Evolutionary conservation across 2,329 filamentous ascomycete genomes (phyloP), one percentile per base, ranked within the genome.

Genomic region (Colletotrichum tropicicola): DNA sequence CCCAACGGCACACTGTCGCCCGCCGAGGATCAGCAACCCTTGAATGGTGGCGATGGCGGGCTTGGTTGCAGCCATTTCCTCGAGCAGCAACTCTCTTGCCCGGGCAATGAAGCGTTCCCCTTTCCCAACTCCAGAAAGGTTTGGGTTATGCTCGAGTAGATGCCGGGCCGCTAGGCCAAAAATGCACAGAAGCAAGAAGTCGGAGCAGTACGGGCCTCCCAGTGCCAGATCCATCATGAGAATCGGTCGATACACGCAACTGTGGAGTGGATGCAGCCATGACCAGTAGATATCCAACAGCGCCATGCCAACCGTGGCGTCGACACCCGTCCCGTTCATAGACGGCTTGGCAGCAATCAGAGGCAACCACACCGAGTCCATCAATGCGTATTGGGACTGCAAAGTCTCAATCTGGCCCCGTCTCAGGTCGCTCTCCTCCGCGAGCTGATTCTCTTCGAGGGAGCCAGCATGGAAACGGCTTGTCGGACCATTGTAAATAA

Each of bases 211-310:
- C 12, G 62, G 65, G 1, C 69, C 68, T 7, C 65, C 67, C 1
- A 70, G 54, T 4, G 69, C 69, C 13, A 70, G 41, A 27, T 70
- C 69, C 68, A 70, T 70, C 27, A 69, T 58, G 1, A 70, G 52
- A 23, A 45, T 48, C 1, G 69, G 69, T 3, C 67, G 54, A 21
- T 70, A 70, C 6, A 70, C 67, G 28, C 65, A 68, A 30, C 66
- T 65, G 39, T 70, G 69, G 15, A 70, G 30, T 8, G 69, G 69
- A 10, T 70, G 68, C 15, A 70, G n/a, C 69, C 69, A 70, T 2
- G 62, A 67, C 69, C 69, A 70, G 47, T 70, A 70, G 5, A 70
- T 70, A 10, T 70, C 69, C 2, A 70, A 59, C 9, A 70, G 65
- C 4, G 47, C 58, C 35, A 70, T 39, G 3, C 68, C 68, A 6